Conservation (phyloP, 2,329 filamentous ascomycete species). For the Ophiocordyceps polyrhachis-furcata region DNA sequence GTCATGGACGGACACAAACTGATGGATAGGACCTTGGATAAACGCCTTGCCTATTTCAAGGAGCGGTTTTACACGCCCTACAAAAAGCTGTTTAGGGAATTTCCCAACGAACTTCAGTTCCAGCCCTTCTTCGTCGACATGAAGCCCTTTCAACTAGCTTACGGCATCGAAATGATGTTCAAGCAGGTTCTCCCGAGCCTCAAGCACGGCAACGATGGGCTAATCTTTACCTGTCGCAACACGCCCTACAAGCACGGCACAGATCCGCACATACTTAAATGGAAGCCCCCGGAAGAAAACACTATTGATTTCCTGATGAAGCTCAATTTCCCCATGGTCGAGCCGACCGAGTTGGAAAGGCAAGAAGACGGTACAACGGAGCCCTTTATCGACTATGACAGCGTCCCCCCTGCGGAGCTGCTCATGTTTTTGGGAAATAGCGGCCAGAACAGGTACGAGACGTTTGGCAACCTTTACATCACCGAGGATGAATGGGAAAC, state of each 20-base stretch:
- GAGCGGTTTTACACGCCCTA: conserved; percentile 59
- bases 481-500: conserved; percentile 66
- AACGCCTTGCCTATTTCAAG: conserved; percentile 73
- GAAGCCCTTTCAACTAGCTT: conserved; percentile 78
- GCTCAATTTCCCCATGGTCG: conserved; percentile 54
- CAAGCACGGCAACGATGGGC: conserved; percentile 83
- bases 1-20: conserved; percentile 59
- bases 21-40: conserved; percentile 67
- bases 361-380: conserved; percentile 40
- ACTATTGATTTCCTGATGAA: conserved; percentile 79
- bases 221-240: conserved; percentile 91
- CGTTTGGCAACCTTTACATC: conserved; percentile 49
- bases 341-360: conserved; percentile 48
- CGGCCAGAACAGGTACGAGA: conserved; percentile 34
- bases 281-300: conserved; percentile 93
- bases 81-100: conserved; percentile 40
- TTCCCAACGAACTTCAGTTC: conserved; percentile 47
- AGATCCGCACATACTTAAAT: conserved; percentile 86
- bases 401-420: conserved; percentile 54
- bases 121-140: conserved; percentile 70
- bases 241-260: conserved; percentile 80
- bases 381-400: conserved; percentile 60
- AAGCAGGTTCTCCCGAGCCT: conserved; percentile 64
- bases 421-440: conserved; percentile 47
- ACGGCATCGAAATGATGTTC: conserved; percentile 87